Base-by-base conservation (phyloP, 2,329 filamentous ascomycete species). In the Huntiella omanensis region DNA sequence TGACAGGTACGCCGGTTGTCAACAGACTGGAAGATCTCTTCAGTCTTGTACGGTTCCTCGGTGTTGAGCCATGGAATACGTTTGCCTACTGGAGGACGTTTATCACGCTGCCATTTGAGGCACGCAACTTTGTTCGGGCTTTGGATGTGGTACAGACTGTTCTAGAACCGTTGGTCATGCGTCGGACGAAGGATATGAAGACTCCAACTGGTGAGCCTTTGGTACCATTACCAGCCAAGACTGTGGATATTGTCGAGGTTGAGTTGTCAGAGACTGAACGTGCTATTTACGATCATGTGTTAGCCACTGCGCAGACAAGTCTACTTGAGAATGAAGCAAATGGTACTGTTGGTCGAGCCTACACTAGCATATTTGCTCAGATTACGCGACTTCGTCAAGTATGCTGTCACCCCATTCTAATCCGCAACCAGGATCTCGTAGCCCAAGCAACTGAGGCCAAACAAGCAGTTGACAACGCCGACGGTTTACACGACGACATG, bases 81-180 rank as follows among this genome's bases (percentile, higher is more conserved):
- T 98, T 98, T 60, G 94, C 87, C 0, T 98, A 94, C 63, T 98
- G 91, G 91, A 87, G 87, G 58, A 96, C 91, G 0, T 98, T 98
- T 59, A 96, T 98, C 57, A 98, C 91, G 0, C 80, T 93, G 1
- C 91, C 91, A 0, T 98, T 98, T 53, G 91, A 98, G 60, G 88
- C 85, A 0, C 91, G 91, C 53, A 83, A 98, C 52, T 95, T 93
- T 57, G 76, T 95, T 54, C 79, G 87, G 4, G 91, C 91, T 1
- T 68, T 98, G 5, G 91, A 96, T 57, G 91, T 98, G 2, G 91
- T 98, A 1, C 91, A 98, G 59, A 98, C 88, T 0, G 88, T 98
- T 0, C 65, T 98, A 4, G 91, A 98, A 58, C 91, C 91, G 5
- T 65, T 98, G n/a, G 91, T 98, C 6, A 77, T 98, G 60, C 75